These are phyloP conservation scores for Cryomyces minteri DNA, from an alignment of 495 filamentous ascomycete genomes.

Conservation along the genomic window DNA sequence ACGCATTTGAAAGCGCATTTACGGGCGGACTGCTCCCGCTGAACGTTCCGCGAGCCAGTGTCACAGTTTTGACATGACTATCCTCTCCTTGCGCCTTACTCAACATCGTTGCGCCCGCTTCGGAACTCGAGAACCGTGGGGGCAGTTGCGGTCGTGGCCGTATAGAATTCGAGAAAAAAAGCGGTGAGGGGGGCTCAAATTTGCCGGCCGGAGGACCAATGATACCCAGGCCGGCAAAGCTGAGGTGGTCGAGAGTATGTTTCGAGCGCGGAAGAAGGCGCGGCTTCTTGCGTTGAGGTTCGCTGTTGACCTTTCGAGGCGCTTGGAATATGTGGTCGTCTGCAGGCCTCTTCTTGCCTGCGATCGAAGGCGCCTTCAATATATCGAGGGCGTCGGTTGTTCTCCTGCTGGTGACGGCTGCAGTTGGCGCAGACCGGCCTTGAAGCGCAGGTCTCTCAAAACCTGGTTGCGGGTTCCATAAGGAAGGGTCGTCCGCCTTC, in stretches of 20 bases:
- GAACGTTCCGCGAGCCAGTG: conserved; percentile 40
- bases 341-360: too few species aligned
- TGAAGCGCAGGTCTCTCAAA: too few species aligned
- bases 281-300: conserved; percentile 12
- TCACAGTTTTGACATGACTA: conserved; percentile 39
- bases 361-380: too few species aligned
- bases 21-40: conserved; percentile 8
- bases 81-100: conserved; percentile 32
- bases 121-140: conserved; percentile 33
- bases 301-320: background rate
- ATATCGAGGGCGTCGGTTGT: too few species aligned
- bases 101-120: conserved; percentile 39
- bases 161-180: conserved; percentile 39
- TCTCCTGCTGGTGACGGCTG: too few species aligned
- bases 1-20: background rate
- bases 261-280: conserved; percentile 3
- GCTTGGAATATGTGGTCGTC: too few species aligned
- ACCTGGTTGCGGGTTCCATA: too few species aligned
- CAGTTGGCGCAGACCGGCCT: too few species aligned
- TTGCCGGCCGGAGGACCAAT: background rate
- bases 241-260: conserved; percentile 10
- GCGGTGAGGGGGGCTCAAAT: conserved; percentile 26
- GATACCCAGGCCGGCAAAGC: conserved; percentile 1
- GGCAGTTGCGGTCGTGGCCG: conserved; percentile 27
- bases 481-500: too few species aligned